Percentiles rank a stretch among this genome's conserved stretches.
These are phyloP conservation scores for Candida maris DNA, from an alignment of 805 yeast species.

Conservation along the genomic window DNA sequence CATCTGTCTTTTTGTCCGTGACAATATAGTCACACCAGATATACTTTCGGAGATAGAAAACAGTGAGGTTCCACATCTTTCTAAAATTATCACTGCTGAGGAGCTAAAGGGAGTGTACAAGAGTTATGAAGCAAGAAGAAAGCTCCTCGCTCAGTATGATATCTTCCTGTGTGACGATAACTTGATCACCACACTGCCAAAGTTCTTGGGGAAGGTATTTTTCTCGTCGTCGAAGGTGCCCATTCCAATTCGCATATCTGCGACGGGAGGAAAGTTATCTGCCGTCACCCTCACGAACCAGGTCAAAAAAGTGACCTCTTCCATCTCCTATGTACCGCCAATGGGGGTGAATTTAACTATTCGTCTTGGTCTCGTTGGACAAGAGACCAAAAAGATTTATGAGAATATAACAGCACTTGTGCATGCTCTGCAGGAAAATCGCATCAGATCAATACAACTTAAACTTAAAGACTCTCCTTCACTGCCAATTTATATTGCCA, in stretches of 20 bases:
- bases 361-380: constrained; percentile 57
- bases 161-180: constrained; percentile 83
- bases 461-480: constrained; percentile 76
- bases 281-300: constrained; percentile 52
- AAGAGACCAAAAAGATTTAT: constrained; percentile 46
- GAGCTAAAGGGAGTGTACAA: constrained; percentile 83
- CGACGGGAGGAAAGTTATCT: constrained; percentile 33
- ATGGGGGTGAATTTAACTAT: constrained; percentile 66
- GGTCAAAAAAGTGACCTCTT: constrained; percentile 52
- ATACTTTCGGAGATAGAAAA: constrained; percentile 45
- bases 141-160: constrained; percentile 63
- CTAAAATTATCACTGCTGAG: constrained; percentile 61
- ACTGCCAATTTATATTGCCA: constrained; percentile 74
- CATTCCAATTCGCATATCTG: constrained; percentile 51
- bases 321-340: constrained; percentile 65
- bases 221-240: constrained; percentile 63
- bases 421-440: constrained; percentile 38
- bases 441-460: constrained; percentile 55
- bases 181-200: constrained; percentile 75
- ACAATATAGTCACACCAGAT: constrained; percentile 45
- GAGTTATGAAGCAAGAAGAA: constrained; percentile 84
- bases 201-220: constrained; percentile 76
- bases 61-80: constrained; percentile 42
- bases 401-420: constrained; percentile 60
- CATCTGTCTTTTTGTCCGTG: constrained; percentile 69